These are phyloP conservation scores for Coriaria nepalensis DNA, from an alignment of 306 rosid species.

Conservation along the genomic window DNA sequence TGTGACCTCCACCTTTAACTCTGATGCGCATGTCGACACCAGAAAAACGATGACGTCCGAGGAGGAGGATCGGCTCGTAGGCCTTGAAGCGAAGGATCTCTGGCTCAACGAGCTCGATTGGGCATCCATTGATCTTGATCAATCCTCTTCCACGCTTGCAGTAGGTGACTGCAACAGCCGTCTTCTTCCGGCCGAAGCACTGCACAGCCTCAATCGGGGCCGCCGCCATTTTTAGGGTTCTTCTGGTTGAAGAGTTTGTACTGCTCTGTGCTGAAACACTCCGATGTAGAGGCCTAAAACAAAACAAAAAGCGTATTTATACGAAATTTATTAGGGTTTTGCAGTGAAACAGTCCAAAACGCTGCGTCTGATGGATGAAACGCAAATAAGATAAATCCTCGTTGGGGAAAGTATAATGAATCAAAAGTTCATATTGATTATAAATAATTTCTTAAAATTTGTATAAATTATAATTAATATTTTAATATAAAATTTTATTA, in stretches of 20 bases:
- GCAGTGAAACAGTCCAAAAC: no score
- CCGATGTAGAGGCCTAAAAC: no score
- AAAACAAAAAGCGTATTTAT: neutral
- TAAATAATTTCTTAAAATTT: no score
- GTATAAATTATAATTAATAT: no score
- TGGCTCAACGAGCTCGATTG: conserved; percentile 37
- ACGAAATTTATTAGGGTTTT: no score
- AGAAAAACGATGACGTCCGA: conserved; percentile 31
- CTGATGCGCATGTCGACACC: conserved; percentile 43
- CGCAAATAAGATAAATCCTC: no score
- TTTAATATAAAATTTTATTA: no score
- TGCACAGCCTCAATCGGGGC: conserved; percentile 24
- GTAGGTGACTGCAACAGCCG: conserved; percentile 47
- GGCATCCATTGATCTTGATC: conserved; percentile 47
- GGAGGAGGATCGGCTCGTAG: conserved; percentile 34
- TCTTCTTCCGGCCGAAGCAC: conserved; percentile 47
- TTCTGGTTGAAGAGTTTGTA: neutral
- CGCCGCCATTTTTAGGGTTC: conserved; percentile 10
- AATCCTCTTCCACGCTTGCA: conserved; percentile 45
- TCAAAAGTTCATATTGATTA: no score
- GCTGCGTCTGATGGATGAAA: no score
- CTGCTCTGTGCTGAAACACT: no score
- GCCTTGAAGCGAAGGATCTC: conserved; percentile 48
- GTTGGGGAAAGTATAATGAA: no score
- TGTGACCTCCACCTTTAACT: conserved; percentile 44